These are phyloP conservation scores for Diaporthe caulivora DNA, from an alignment of 2,329 filamentous ascomycete species.

Conservation along the genomic window DNA sequence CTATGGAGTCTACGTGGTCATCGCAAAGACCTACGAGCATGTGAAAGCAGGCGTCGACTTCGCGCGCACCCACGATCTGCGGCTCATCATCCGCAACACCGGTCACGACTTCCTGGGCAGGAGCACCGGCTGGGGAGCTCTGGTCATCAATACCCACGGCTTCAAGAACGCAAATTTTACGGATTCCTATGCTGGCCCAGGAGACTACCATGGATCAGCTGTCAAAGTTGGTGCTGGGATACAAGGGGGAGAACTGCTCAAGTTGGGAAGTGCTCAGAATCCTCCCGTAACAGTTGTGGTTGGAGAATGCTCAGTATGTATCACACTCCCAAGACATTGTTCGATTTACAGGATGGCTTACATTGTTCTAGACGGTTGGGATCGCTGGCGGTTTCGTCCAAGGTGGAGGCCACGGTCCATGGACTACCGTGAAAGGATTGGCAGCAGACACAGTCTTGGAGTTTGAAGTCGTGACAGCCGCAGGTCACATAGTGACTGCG, in stretches of 20 bases:
- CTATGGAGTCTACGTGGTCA: constrained; percentile 53
- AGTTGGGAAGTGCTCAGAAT: constrained; percentile 54
- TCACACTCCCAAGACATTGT: fast-evolving
- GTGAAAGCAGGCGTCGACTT: constrained; percentile 53
- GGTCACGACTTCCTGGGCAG: constrained; percentile 71
- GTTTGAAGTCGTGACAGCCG: constrained; percentile 52
- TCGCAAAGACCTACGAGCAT: constrained; percentile 47
- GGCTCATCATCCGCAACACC: constrained; percentile 68
- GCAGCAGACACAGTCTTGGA: constrained; percentile 27
- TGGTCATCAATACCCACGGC: constrained; percentile 69
- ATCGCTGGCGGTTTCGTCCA: constrained; percentile 71
- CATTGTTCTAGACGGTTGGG: constrained; percentile 61
- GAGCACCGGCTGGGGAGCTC: constrained; percentile 70
- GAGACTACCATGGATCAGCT: constrained; percentile 59
- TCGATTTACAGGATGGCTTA: constrained; percentile 15
- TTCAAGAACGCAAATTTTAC: constrained; percentile 58
- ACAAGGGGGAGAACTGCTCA: constrained; percentile 58
- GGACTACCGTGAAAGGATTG: constrained; percentile 51
- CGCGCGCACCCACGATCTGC: constrained; percentile 60
- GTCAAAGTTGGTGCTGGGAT: constrained; percentile 67
- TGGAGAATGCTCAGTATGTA: constrained; percentile 63
- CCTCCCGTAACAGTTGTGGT: constrained; percentile 59
- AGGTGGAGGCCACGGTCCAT: constrained; percentile 67
- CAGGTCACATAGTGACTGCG: constrained; percentile 56
- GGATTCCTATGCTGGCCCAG: constrained; percentile 48